Base-by-base conservation (phyloP, 2,329 filamentous ascomycete species). In the Thermoascus crustaceus region DNA sequence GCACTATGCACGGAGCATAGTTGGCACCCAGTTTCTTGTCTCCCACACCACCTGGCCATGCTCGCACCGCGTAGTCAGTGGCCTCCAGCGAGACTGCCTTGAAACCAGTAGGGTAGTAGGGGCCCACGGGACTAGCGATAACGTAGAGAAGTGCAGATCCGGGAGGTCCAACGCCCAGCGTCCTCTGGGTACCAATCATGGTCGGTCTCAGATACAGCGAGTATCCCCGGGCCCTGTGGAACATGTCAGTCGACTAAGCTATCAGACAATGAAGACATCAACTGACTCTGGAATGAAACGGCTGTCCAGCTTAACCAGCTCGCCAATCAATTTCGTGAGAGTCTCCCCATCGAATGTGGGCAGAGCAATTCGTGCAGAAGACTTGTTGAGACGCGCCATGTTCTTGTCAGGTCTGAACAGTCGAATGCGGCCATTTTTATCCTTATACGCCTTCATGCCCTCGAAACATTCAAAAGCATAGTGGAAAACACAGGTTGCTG, bases 371-470 rank as follows among this genome's bases (percentile, higher is more conserved):
- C 91, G 84, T 24, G 85, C 78, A 32, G 85, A 78, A 2, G 88
- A 95, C 63, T 82, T 85, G 72, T 96, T 98, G 64, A 98, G 68
- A 42, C 91, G 82, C 45, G 73, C 80, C 89, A 96, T 96, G 72
- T 98, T 98, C 75, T 78, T 91, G 61, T 94, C 82, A 2, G 91
- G 91, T 21, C 91, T 78, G 75, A 98, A 98, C 36, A 98, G 72
- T 37, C 89, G 80, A 49, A 94, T 76, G 40, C 79, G 68, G 50
- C 85, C 85, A 27, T 76, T 59, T 53, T 74, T 77, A 67, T 94
- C 86, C 65, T 89, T 93, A 75, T 98, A 98, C 41, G 91, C 91
- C 72, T 98, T 98, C 87, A 96, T 94, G 50, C 91, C 91, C 71
- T 98, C 91, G 65, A 98, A 98, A 62, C 84, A 91, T 64, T 93